These are phyloP conservation scores for Turnera subulata DNA, from an alignment of 345 rosid genomes.

Conservation along the genomic window DNA sequence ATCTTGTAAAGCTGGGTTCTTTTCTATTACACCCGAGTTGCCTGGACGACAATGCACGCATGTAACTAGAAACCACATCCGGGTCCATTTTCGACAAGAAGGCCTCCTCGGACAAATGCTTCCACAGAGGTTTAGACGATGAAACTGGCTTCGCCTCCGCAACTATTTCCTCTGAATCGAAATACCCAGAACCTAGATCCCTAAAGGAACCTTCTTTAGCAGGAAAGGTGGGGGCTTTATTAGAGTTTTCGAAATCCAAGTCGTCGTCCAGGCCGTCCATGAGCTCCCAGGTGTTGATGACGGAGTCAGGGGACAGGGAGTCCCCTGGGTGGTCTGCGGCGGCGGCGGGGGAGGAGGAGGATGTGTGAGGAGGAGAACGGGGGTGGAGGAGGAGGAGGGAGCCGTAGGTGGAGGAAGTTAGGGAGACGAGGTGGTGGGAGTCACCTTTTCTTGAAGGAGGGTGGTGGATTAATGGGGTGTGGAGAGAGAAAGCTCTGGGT, in stretches of 20 bases:
- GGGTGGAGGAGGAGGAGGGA: constrained; percentile 56
- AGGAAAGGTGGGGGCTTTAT: not conserved
- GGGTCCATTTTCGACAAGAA: constrained; percentile 63
- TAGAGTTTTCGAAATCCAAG: constrained; percentile 26
- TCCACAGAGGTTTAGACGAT: constrained; percentile 51
- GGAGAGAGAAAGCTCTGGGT: constrained; percentile 54
- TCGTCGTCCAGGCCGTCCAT: constrained; percentile 86
- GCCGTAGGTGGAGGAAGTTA: constrained; percentile 83
- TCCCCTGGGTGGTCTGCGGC: constrained; percentile 17
- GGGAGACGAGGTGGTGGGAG: constrained; percentile 78
- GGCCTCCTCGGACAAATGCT: constrained; percentile 70
- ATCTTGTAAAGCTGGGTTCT: constrained; percentile 15
- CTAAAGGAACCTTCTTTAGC: constrained; percentile 26
- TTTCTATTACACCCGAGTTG: constrained; percentile 29
- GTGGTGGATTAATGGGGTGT: constrained; percentile 75
- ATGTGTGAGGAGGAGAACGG: constrained; percentile 13
- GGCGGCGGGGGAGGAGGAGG: not conserved
- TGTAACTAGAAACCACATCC: constrained; percentile 52
- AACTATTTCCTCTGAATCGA: constrained; percentile 13
- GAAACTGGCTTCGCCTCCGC: constrained; percentile 18
- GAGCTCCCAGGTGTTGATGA: constrained; percentile 94
- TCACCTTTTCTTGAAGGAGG: constrained; percentile 85
- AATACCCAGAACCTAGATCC: constrained; percentile 19
- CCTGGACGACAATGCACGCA: constrained; percentile 64
- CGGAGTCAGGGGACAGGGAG: constrained; percentile 62